Percentiles rank a stretch among this genome's conserved stretches.
Conservation (phyloP, 768 basidiomycete genomes). For the Lactarius quietus region DNA sequence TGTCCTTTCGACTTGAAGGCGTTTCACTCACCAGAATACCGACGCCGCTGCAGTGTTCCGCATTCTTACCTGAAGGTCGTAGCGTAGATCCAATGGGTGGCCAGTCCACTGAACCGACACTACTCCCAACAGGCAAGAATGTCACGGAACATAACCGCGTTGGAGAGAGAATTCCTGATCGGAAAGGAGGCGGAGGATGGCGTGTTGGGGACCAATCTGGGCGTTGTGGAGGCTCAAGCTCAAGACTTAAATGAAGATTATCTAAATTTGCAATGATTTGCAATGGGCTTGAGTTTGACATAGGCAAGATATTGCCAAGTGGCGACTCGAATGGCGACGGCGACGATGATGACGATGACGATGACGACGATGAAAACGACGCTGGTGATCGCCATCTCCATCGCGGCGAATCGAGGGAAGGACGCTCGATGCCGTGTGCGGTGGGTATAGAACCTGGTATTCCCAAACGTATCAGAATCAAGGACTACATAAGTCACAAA, state of each 20-base stretch:
- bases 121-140: not conserved
- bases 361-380: not conserved
- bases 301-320: not conserved
- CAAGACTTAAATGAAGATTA: not conserved
- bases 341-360: not conserved
- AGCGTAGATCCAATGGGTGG: slow-evolving; percentile 13
- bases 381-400: no score
- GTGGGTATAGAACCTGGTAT: not conserved
- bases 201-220: not conserved
- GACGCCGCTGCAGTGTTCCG: not conserved
- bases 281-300: not conserved
- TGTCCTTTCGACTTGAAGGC: not conserved
- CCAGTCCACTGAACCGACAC: slow-evolving; percentile 13
- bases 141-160: no score
- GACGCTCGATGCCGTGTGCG: not conserved
- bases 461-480: not conserved
- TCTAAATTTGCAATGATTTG: not conserved
- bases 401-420: no score
- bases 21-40: not conserved
- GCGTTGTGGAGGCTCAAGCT: not conserved
- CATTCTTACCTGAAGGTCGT: not conserved
- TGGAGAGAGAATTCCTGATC: no score
- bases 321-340: not conserved
- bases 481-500: not conserved
- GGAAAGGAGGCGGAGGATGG: not conserved